phyloP scores from a whole-genome alignment of 2,329 filamentous ascomycete species.

The Podosphaera fusca region DNA sequence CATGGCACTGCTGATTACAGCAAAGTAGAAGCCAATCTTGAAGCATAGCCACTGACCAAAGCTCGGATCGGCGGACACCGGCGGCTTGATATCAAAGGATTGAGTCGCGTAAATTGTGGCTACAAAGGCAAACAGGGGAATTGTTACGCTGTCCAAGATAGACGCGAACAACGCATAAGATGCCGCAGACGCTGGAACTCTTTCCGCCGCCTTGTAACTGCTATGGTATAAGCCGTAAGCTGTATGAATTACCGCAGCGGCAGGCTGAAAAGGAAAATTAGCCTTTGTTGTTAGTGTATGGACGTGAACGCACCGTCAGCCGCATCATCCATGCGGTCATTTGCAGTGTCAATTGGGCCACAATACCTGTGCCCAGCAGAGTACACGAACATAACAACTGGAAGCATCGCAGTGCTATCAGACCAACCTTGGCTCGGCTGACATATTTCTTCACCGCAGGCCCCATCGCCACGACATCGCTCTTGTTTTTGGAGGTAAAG shows the following conservation, averaged over 20 bases:
- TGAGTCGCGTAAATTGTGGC: slow-evolving; percentile 18
- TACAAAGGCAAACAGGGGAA: slow-evolving; percentile 33
- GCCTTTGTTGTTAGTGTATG: neutral
- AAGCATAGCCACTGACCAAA: slow-evolving; percentile 32
- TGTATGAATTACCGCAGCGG: slow-evolving; percentile 47
- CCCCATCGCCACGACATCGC: slow-evolving; percentile 42
- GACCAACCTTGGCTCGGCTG: slow-evolving; percentile 41
- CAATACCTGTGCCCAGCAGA: slow-evolving; percentile 51
- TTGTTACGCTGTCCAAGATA: slow-evolving; percentile 38
- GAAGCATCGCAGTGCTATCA: slow-evolving; percentile 43
- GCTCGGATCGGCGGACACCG: neutral
- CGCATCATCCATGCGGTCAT: slow-evolving; percentile 53
- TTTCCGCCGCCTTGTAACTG: slow-evolving; percentile 40
- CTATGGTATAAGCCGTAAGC: slow-evolving; percentile 68
- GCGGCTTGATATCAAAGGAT: neutral
- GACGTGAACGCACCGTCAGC: slow-evolving; percentile 35
- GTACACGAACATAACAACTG: slow-evolving; percentile 48
- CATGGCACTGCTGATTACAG: slow-evolving; percentile 38
- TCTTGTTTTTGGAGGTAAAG: slow-evolving; percentile 37
- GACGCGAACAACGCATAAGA: slow-evolving; percentile 76
- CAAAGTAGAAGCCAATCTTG: slow-evolving; percentile 42
- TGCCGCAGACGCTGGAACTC: slow-evolving; percentile 58
- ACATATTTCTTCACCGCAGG: slow-evolving; percentile 47
- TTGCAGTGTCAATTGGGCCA: slow-evolving; percentile 43
- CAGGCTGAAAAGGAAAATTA: slow-evolving; percentile 31